Conservation (phyloP, 345 rosid species). For the Camelina hispida region DNA sequence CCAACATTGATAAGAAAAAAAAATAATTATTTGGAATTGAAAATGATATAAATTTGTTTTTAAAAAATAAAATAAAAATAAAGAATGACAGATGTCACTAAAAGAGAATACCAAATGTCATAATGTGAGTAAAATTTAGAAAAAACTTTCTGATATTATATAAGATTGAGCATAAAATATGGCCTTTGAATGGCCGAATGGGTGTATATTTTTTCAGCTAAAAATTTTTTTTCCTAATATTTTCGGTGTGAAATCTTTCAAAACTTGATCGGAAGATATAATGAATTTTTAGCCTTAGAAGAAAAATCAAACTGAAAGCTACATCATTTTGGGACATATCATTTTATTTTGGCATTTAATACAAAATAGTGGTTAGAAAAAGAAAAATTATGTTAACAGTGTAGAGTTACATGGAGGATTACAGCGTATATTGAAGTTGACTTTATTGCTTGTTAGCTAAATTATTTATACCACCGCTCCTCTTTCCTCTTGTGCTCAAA, state of each 20-base stretch:
- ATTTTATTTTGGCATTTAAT: neutral
- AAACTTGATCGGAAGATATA: neutral
- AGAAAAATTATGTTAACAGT: neutral
- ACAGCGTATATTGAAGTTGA: conserved; percentile 31
- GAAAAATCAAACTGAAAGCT: neutral
- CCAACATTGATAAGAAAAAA: too few relatives aligned
- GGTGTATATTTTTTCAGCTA: neutral
- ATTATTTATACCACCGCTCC: conserved; percentile 40
- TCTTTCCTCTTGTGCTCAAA: conserved; percentile 24
- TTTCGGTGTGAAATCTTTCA: neutral
- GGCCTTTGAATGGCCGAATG: too few relatives aligned
- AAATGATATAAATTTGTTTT: too few relatives aligned
- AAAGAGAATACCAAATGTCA: too few relatives aligned
- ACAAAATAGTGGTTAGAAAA: conserved; percentile 1
- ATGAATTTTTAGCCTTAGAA: neutral
- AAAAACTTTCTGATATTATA: too few relatives aligned
- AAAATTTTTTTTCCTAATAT: neutral
- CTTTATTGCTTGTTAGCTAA: conserved; percentile 19
- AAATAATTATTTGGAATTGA: too few relatives aligned
- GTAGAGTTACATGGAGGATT: neutral
- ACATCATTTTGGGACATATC: neutral
- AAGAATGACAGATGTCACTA: too few relatives aligned
- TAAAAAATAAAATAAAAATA: too few relatives aligned
- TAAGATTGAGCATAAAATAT: neutral
- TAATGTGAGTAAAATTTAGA: too few relatives aligned